Percentiles rank a stretch among this genome's conserved stretches.
Conservation (phyloP, 1,139 yeast genomes). For the Taphrina pruni region DNA sequence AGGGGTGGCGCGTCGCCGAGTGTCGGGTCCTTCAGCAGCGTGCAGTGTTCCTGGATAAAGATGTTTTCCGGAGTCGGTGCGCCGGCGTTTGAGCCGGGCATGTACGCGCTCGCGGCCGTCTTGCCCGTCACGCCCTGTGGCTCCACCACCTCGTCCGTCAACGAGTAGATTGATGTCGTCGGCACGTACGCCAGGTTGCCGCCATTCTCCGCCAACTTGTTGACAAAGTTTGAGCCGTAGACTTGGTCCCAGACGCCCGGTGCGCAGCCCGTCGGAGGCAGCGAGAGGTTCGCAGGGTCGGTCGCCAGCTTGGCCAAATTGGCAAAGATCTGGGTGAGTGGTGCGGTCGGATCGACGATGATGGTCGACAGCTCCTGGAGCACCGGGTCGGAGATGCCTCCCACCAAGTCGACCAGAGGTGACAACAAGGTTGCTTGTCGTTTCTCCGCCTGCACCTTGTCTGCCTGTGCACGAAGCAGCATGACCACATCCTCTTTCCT, state of each 20-base stretch:
- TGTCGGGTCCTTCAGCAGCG: neutral
- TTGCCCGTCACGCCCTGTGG: constrained; percentile 34
- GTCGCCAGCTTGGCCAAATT: constrained; percentile 18
- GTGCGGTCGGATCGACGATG: constrained; percentile 17
- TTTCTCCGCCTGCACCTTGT: neutral
- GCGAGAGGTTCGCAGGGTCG: constrained; percentile 5
- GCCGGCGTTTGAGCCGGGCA: constrained; percentile 21
- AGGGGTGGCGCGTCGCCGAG: constrained; percentile 23
- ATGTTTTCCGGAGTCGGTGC: constrained; percentile 15
- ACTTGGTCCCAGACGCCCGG: constrained; percentile 28
- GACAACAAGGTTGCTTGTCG: constrained; percentile 1
- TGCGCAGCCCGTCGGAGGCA: constrained; percentile 15
- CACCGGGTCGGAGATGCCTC: constrained; percentile 7
- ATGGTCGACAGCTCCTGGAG: neutral
- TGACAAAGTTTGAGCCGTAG: constrained; percentile 16
- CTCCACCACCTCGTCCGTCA: constrained; percentile 30
- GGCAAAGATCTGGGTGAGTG: constrained; percentile 14
- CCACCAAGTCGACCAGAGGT: neutral
- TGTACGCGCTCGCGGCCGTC: constrained; percentile 21
- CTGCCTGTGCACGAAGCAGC: neutral
- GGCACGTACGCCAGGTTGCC: constrained; percentile 28
- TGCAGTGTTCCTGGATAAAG: constrained; percentile 25
- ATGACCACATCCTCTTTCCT: constrained; percentile 1
- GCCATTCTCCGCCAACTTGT: constrained; percentile 13
- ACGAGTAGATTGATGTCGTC: constrained; percentile 15